A percentile compares a stretch with the other conserved stretches of the same genome.
Evolutionary conservation across 1,139 yeast species (phyloP).

Genomic region (Nadsonia starkeyi-henricii): DNA sequence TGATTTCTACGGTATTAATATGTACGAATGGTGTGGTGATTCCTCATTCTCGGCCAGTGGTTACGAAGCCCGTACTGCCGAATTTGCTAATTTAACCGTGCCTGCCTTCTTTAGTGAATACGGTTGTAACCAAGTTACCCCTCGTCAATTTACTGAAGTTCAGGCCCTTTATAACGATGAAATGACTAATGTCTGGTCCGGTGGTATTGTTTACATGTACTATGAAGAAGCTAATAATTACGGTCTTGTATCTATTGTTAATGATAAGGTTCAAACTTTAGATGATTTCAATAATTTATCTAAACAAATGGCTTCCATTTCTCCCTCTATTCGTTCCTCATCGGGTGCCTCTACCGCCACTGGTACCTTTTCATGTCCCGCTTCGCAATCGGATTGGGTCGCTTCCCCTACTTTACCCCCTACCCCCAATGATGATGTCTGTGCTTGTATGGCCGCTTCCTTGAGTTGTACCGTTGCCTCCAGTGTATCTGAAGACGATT

Average conservation of each 20-base stretch:
- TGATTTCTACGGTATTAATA: slow-evolving; percentile 87
- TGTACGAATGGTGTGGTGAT: slow-evolving; percentile 92
- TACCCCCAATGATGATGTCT: slow-evolving; percentile 46
- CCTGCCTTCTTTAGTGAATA: slow-evolving; percentile 80
- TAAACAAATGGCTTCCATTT: slow-evolving; percentile 30
- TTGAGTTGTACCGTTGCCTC: slow-evolving; percentile 34
- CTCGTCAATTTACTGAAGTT: slow-evolving; percentile 61
- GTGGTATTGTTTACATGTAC: slow-evolving; percentile 83
- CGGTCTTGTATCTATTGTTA: slow-evolving; percentile 56
- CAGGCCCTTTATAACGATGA: slow-evolving; percentile 28
- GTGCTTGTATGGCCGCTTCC: slow-evolving; percentile 40
- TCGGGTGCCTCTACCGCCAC: slow-evolving; percentile 32
- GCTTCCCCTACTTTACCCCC: slow-evolving; percentile 59
- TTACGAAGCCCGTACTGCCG: slow-evolving; percentile 56
- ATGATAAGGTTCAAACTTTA: slow-evolving; percentile 40
- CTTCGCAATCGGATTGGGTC: slow-evolving; percentile 32
- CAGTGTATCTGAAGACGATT: slow-evolving; percentile 31
- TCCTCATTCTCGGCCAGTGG: slow-evolving; percentile 56
- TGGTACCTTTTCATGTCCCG: slow-evolving; percentile 34
- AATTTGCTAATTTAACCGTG: slow-evolving; percentile 43
- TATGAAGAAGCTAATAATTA: slow-evolving; percentile 75
- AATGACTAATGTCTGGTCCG: slow-evolving; percentile 71
- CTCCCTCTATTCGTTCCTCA: slow-evolving; percentile 44
- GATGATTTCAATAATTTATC: slow-evolving; percentile 42
- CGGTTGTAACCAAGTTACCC: slow-evolving; percentile 59